These are phyloP conservation scores for Penicillium sp. DNA, from an alignment of 2,329 filamentous ascomycete species.

Conservation along the genomic window DNA sequence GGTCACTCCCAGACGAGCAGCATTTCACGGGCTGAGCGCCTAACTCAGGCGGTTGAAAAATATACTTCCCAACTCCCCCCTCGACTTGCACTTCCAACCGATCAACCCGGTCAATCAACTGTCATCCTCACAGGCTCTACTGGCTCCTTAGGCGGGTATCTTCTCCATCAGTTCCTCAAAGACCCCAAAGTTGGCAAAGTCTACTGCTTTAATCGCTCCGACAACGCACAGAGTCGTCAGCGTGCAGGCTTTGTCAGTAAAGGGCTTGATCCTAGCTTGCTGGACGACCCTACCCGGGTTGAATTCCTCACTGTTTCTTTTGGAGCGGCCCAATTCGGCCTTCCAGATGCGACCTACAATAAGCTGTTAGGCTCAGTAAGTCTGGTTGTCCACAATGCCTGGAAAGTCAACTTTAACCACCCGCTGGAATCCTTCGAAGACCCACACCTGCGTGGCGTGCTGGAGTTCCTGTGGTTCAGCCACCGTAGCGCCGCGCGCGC, in stretches of 20 bases:
- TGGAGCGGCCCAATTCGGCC: neutral
- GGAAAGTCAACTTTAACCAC: slow-evolving; percentile 63
- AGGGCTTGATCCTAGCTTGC: too few relatives aligned
- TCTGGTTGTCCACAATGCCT: slow-evolving; percentile 61
- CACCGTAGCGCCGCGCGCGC: slow-evolving; percentile 15
- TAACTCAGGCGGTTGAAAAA: neutral
- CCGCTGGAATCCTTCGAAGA: slow-evolving; percentile 53
- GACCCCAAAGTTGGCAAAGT: neutral
- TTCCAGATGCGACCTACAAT: neutral
- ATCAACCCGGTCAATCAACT: neutral
- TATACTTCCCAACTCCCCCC: neutral
- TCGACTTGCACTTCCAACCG: neutral
- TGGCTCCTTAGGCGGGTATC: slow-evolving; percentile 1
- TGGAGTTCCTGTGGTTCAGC: slow-evolving; percentile 28
- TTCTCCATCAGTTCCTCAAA: neutral
- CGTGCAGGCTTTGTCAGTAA: neutral
- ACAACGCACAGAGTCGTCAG: slow-evolving; percentile 1
- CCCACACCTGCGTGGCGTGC: slow-evolving; percentile 19
- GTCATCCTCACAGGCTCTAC: slow-evolving; percentile 9
- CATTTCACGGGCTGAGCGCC: too few relatives aligned
- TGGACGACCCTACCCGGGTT: neutral
- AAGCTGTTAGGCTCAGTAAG: neutral
- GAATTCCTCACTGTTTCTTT: slow-evolving; percentile 3
- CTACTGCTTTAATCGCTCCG: slow-evolving; percentile 4
- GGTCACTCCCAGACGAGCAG: too few relatives aligned